Evolutionary conservation across 2,329 filamentous ascomycete genomes (phyloP).

Genomic region (Tolypocladium tropicale): DNA sequence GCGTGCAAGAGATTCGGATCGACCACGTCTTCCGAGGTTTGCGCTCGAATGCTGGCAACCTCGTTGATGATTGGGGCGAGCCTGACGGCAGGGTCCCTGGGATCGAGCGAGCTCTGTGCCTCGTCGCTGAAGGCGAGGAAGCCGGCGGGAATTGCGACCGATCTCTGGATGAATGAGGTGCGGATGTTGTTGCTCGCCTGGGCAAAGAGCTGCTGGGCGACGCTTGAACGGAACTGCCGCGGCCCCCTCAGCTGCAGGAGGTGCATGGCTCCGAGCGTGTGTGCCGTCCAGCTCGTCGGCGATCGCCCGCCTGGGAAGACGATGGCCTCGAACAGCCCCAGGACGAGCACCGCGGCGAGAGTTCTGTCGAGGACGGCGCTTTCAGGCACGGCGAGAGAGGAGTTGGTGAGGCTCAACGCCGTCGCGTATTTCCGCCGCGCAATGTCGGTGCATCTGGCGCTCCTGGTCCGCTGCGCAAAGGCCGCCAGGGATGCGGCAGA

Average conservation of each 20-base stretch:
- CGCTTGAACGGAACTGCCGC: constrained; percentile 9
- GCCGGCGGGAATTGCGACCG: constrained; percentile 8
- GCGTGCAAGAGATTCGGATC: constrained; percentile 7
- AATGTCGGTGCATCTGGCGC: constrained; percentile 6
- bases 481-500: constrained; percentile 13
- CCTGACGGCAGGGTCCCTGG: constrained; percentile 5
- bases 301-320: constrained; percentile 12
- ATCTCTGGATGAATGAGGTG: constrained; percentile 14
- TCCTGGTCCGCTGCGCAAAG: constrained; percentile 8
- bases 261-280: constrained; percentile 14
- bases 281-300: constrained; percentile 15
- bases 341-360: constrained; percentile 14
- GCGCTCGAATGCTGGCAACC: constrained; percentile 8
- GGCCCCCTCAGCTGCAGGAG: constrained; percentile 13
- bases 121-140: constrained; percentile 9
- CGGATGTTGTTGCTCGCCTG: constrained; percentile 17
- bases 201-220: constrained; percentile 11
- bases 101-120: constrained; percentile 5
- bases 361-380: constrained; percentile 13
- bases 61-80: constrained; percentile 9
- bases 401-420: constrained; percentile 9
- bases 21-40: background rate
- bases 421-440: constrained; percentile 11
- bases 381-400: constrained; percentile 6
- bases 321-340: constrained; percentile 17